A percentile compares a stretch with the other conserved stretches of the same genome.
Conservation (phyloP, 1,284 basidiomycete genomes). For the Pholiota adiposa region DNA sequence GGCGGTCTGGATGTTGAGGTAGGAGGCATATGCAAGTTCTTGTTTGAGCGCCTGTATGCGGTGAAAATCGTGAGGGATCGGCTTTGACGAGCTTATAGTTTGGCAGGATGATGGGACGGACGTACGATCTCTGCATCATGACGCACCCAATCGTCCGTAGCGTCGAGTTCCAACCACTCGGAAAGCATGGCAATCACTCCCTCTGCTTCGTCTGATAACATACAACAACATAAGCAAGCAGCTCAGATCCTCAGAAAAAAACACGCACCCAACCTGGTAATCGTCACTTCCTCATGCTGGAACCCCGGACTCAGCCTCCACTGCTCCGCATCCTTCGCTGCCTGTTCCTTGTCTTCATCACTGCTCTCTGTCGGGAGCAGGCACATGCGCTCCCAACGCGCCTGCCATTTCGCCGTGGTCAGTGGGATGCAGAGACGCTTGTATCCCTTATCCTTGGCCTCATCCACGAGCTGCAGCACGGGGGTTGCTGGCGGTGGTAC, state of each 20-base stretch:
- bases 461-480: constrained; percentile 51
- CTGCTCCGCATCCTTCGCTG: constrained; percentile 79
- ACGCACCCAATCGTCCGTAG: constrained; percentile 91
- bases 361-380: constrained; percentile 52
- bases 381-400: constrained; percentile 91
- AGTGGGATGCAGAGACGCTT: constrained; percentile 80
- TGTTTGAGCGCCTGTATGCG: constrained; percentile 84
- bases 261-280: constrained; percentile 79
- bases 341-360: constrained; percentile 54
- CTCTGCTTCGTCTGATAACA: constrained; percentile 78
- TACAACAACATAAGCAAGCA: constrained; percentile 5
- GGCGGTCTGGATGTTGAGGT: constrained; percentile 84
- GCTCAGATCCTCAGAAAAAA: background rate
- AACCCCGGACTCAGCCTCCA: constrained; percentile 90
- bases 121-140: constrained; percentile 94
- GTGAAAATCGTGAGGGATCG: constrained; percentile 1
- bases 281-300: constrained; percentile 84
- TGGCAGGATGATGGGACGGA: constrained; percentile 3
- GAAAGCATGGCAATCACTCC: constrained; percentile 80
- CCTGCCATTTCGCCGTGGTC: constrained; percentile 86
- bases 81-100: background rate
- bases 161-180: constrained; percentile 96
- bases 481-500: constrained; percentile 39
- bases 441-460: constrained; percentile 63
- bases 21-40: constrained; percentile 92